A percentile compares a stretch with the other conserved stretches of the same genome.
These are phyloP conservation scores for Curvularia verruculosa DNA, from an alignment of 2,329 filamentous ascomycete species.

Conservation along the genomic window DNA sequence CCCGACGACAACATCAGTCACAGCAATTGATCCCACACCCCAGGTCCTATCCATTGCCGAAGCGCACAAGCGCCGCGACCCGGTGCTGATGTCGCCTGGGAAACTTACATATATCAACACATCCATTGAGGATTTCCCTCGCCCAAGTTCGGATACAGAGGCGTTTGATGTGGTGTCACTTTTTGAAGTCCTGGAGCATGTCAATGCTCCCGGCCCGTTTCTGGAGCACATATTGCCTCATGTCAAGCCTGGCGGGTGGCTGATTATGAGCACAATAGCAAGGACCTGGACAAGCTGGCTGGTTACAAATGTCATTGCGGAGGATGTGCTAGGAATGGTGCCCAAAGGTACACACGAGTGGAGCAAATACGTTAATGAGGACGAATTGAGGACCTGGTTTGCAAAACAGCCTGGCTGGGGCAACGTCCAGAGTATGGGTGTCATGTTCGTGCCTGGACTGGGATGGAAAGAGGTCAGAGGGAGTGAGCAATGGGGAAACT, in stretches of 20 bases:
- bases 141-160: constrained; percentile 42
- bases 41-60: constrained; percentile 77
- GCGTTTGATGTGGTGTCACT: constrained; percentile 80
- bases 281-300: constrained; percentile 88
- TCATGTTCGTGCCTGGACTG: constrained; percentile 86
- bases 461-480: constrained; percentile 86
- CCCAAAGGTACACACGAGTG: constrained; percentile 95
- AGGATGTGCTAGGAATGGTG: constrained; percentile 85
- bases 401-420: constrained; percentile 49
- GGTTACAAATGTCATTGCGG: constrained; percentile 89
- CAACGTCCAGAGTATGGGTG: constrained; percentile 71
- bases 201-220: constrained; percentile 76
- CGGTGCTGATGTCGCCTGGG: constrained; percentile 63
- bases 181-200: constrained; percentile 96
- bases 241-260: constrained; percentile 89
- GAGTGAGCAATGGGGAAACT: constrained; percentile 89
- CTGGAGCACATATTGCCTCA: constrained; percentile 73
- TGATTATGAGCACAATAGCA: constrained; percentile 90
- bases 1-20: constrained; percentile 66
- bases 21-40: constrained; percentile 78
- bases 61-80: constrained; percentile 76
- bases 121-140: constrained; percentile 72
- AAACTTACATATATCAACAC: constrained; percentile 74
- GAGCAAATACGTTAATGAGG: constrained; percentile 91
- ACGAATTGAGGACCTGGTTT: constrained; percentile 68